Evolutionary conservation across 176 grass and related monocot species (phyloP).

Genomic region (Carex scoparia): DNA sequence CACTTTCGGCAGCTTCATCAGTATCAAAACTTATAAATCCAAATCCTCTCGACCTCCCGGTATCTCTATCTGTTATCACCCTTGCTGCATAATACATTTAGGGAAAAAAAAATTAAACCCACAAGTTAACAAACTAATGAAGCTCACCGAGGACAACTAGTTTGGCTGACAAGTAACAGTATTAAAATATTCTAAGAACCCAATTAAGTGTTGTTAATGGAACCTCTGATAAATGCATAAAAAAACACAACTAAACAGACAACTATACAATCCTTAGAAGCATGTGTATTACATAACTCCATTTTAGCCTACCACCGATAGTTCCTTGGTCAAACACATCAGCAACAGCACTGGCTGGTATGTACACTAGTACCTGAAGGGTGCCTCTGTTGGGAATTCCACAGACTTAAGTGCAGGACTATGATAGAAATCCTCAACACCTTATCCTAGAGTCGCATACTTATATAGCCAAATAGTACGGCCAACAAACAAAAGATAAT

Average conservation of each 20-base stretch:
- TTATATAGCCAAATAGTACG: neutral
- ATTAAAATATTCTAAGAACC: neutral
- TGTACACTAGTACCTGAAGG: neutral
- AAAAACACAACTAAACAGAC: neutral
- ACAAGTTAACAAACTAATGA: neutral
- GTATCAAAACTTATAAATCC: conserved; percentile 53
- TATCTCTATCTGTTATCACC: conserved; percentile 53
- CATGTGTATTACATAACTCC: too few species aligned
- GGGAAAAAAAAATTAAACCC: neutral
- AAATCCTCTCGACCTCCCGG: conserved; percentile 86
- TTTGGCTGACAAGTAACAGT: neutral
- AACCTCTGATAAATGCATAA: too few species aligned
- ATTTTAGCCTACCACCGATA: neutral
- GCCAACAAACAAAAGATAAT: too few species aligned
- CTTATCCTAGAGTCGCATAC: neutral
- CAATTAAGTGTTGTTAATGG: neutral
- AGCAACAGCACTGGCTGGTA: neutral
- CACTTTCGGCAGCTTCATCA: conserved; percentile 34
- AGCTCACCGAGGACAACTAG: neutral
- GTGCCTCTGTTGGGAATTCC: neutral
- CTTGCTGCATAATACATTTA: conserved; percentile 32
- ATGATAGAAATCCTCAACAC: neutral
- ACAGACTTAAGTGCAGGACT: neutral
- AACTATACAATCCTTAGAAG: neutral
- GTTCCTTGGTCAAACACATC: neutral